A percentile compares a stretch with the other conserved stretches of the same genome.
Evolutionary conservation across 345 rosid genomes (phyloP).

Genomic region (Hevea brasiliensis): DNA sequence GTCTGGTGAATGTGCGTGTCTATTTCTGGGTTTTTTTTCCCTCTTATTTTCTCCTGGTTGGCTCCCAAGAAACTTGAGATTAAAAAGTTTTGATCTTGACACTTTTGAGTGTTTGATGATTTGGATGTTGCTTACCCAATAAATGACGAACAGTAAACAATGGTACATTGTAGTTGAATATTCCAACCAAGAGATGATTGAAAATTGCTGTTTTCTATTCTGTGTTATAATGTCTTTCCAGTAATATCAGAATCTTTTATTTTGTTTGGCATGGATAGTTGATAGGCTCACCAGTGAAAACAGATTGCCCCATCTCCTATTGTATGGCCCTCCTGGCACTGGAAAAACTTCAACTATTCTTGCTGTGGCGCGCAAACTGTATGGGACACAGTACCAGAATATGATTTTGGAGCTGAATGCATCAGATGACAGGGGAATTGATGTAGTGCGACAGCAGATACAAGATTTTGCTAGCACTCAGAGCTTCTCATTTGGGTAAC

Average conservation of each 20-base stretch:
- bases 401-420: constrained; percentile 98
- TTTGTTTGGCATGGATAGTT: constrained; percentile 44
- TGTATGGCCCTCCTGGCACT: constrained; percentile 98
- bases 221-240: neutral
- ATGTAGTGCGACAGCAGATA: constrained; percentile 90
- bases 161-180: no score
- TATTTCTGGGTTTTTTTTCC: neutral
- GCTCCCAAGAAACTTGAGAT: no score
- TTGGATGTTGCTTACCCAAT: no score
- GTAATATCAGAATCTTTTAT: neutral
- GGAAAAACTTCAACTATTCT: constrained; percentile 99
- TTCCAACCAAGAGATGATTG: neutral
- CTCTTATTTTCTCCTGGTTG: no score
- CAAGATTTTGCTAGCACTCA: constrained; percentile 98
- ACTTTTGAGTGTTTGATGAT: no score
- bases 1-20: neutral
- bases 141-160: no score
- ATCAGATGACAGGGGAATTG: constrained; percentile 94
- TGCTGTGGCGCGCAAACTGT: constrained; percentile 92
- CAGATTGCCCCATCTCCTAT: constrained; percentile 80
- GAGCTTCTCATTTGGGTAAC: constrained; percentile 84
- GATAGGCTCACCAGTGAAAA: constrained; percentile 95
- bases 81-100: no score
- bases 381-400: constrained; percentile 78
- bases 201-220: neutral